Base-by-base conservation (phyloP, 768 basidiomycete genomes). In the Leccinum subtestaceum region DNA sequence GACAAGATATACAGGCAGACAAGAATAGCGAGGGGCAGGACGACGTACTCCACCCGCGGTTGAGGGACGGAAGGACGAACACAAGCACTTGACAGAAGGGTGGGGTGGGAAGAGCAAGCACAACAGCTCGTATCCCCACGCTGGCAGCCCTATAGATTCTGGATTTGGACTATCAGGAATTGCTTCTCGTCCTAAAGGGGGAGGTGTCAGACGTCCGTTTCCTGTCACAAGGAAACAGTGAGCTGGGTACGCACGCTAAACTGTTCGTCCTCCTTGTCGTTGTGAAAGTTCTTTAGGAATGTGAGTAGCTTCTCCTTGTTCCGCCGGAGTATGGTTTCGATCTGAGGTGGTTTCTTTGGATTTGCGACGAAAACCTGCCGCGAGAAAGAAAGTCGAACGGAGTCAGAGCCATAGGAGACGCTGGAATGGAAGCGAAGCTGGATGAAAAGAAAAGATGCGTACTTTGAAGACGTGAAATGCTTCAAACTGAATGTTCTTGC, bases 401-500 rank as follows among this genome's bases (percentile, higher is more conserved):
- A 40, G n/a, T 40, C 9, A 40, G 17, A n/a, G 17, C 17, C 13
- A 49, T 19, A 19, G 45, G 40, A 25, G 46, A 32, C 8, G 50
- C 55, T 12, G 2, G 15, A 36, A 40, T 40, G 13, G 29, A 17
- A 15, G 52, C 15, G n/a, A 12, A 12, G 17, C 12, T 4, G 34
- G 12, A 43, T 5, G 32, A 10, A 25, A 32, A 19, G 15, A 25
- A 21, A 29, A 29, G 15, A 2, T 21, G 68, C 83, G n/a, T 55
- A 94, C 96, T 85, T 98, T 99, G 84, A 99, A 99, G 40, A 99
- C 97, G 68, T 99, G 97, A 77, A 99, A 99, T 3, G 97, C 96
- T 73, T 99, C 97, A 58, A 98, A 99, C 74, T 99, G 97, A 49
- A 99, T 98, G 74, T 99, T 99, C 81, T 94, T 93, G 83, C 95